Conservation (phyloP, 345 rosid species). For the Corchorus olitorius region DNA sequence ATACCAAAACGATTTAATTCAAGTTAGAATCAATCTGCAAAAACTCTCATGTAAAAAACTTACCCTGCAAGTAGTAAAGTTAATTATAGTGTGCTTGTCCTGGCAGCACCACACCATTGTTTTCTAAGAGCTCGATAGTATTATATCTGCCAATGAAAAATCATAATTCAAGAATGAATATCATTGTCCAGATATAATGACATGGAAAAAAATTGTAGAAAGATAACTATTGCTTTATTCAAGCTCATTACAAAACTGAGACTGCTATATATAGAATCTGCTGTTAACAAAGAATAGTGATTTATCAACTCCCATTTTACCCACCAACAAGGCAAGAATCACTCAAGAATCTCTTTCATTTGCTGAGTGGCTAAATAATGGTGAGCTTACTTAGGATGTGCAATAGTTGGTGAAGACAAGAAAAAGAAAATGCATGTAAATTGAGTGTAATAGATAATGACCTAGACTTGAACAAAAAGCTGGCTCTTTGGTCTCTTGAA, state of each 20-base stretch:
- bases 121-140: slow-evolving; percentile 66
- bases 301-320: background rate
- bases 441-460: slow-evolving; percentile 27
- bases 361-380: background rate
- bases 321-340: background rate
- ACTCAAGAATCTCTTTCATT: background rate
- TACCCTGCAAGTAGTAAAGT: slow-evolving; percentile 94
- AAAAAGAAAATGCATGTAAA: background rate
- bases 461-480: slow-evolving; percentile 82
- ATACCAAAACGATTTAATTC: background rate
- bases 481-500: slow-evolving; percentile 94
- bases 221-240: slow-evolving; percentile 9
- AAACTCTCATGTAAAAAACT: slow-evolving; percentile 6
- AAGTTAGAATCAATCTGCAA: background rate
- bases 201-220: background rate
- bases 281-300: background rate
- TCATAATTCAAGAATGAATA: background rate
- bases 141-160: slow-evolving; percentile 56
- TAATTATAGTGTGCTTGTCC: slow-evolving; percentile 49
- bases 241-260: background rate
- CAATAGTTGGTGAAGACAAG: background rate
- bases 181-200: background rate
- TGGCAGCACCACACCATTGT: slow-evolving; percentile 96
- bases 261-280: background rate
- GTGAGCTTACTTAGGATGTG: background rate